These are phyloP conservation scores for Calvatia gigantea DNA, from an alignment of 768 basidiomycete species.

Conservation along the genomic window DNA sequence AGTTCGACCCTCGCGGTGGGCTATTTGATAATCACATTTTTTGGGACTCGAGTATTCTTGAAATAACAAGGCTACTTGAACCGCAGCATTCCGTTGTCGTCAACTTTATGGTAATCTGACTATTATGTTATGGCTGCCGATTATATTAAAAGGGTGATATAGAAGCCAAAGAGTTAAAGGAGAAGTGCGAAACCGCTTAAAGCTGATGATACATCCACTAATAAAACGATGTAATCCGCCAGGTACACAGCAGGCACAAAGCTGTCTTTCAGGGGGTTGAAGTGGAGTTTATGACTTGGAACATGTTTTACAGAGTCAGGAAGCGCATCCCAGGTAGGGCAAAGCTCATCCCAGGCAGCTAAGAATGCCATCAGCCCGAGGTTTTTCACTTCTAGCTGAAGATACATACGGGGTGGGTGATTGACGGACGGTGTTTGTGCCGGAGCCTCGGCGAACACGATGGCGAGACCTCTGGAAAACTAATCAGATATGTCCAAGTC, in stretches of 20 bases:
- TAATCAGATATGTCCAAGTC: background rate
- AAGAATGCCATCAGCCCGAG: background rate
- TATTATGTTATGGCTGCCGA: too few species aligned
- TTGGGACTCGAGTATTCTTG: too few species aligned
- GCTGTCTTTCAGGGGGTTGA: background rate
- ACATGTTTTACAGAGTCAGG: background rate
- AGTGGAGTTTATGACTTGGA: background rate
- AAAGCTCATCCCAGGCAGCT: background rate
- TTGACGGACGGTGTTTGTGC: background rate
- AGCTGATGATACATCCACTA: background rate
- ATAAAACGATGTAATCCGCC: background rate
- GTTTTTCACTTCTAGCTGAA: background rate
- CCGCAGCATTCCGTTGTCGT: too few species aligned
- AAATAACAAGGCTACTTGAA: too few species aligned
- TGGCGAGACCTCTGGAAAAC: constrained; percentile 13
- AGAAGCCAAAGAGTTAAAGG: too few species aligned
- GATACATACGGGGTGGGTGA: background rate
- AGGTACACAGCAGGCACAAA: background rate
- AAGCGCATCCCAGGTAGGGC: background rate
- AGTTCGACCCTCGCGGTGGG: constrained; percentile 85
- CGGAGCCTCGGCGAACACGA: constrained; percentile 17
- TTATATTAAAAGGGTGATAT: too few species aligned
- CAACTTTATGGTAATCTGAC: too few species aligned
- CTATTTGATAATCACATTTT: too few species aligned
- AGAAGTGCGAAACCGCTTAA: too few species aligned